Evolutionary conservation across 352 stramenopile genomes (phyloP).

Genomic region (Globisporangium splendens): DNA sequence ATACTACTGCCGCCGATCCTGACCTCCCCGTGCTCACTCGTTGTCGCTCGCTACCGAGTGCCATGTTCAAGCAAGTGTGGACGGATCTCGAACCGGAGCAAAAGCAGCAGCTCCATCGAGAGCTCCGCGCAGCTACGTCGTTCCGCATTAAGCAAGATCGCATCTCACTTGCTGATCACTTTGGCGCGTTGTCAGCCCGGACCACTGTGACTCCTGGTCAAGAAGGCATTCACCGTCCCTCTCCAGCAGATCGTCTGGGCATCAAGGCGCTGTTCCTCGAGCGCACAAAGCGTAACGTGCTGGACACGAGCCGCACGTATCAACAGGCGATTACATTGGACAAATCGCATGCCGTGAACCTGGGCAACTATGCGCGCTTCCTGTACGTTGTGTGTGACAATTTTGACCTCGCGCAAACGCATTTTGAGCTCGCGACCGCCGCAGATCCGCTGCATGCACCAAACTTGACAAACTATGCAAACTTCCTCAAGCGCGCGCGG

Average conservation of each 20-base stretch:
- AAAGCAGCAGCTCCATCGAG: slow-evolving; percentile 20
- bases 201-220: too few species aligned
- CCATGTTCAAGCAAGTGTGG: slow-evolving; percentile 29
- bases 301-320: slow-evolving; percentile 29
- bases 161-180: slow-evolving; percentile 11
- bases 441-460: slow-evolving; percentile 16
- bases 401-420: slow-evolving; percentile 16
- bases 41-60: slow-evolving; percentile 27
- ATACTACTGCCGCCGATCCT: not conserved
- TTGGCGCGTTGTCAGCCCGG: too few species aligned
- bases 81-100: slow-evolving; percentile 20
- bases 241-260: slow-evolving; percentile 33
- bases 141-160: slow-evolving; percentile 35
- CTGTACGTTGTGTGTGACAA: slow-evolving; percentile 20
- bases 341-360: slow-evolving; percentile 21
- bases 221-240: slow-evolving; percentile 3
- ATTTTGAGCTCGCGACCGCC: slow-evolving; percentile 24
- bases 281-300: slow-evolving; percentile 15
- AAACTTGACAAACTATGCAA: slow-evolving; percentile 28
- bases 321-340: slow-evolving; percentile 31
- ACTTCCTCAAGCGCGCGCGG: slow-evolving; percentile 26
- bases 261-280: slow-evolving; percentile 47
- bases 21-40: slow-evolving; percentile 22
- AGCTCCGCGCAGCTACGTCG: slow-evolving; percentile 25
- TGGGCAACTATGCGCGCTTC: slow-evolving; percentile 42